Base-by-base conservation (phyloP, 2,329 filamentous ascomycete genomes). In the Incumbomyces delicatus region DNA sequence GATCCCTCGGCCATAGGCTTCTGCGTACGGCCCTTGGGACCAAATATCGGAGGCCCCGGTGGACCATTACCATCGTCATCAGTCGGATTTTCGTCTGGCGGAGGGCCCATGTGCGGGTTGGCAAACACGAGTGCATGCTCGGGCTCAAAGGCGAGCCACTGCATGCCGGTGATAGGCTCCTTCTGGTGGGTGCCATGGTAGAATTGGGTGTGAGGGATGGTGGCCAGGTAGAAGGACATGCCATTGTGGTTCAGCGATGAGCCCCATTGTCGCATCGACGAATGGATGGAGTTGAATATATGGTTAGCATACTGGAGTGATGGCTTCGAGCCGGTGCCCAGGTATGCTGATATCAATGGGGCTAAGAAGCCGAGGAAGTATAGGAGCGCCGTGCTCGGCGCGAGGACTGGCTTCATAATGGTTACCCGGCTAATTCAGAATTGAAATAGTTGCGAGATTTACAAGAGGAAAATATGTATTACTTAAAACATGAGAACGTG, bases 221-320 rank as follows among this genome's bases (percentile, higher is more conserved):
- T 74, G 1, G 76, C 82, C 0, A 82, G 69, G 56, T 87, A 84
- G 54, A 84, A 73, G 1, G 80, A 78, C 72, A 88, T 81, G 46
- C 85, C 85, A 60, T 88, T 88, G 62, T 88, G 84, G 49, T 85
- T 74, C 2, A 85, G 60, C 0, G 81, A 80, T 0, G 81, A 85
- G 1, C 81, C 83, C 77, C 81, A 88, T 67, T 87, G 82, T 31
- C 84, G 73, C 68, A 84, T 79, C 1, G 82, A 81, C 8, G 79
- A 79, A 53, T 87, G 79, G 14, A 87, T 68, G 13, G 81, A 73
- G 58, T 87, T 87, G 72, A 87, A 87, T 47, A 87, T 77, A 50
- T 76, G 73, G 53, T 77, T 74, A 6, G 76, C 78, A 60, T 84
- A 20, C 6, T 20, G 37, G 18, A 27, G n/a, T n/a, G n/a, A n/a